These are phyloP conservation scores for barley (Hordeum vulgare) DNA, from an alignment of 176 grass and related monocot species.

Conservation along the genomic window MorexV3_pseudomolecules_assembly NC_058521.1:586263428-586263927, in stretches of 20 bases:
- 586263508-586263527: background rate
- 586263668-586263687: background rate
- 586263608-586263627: background rate
- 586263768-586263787: background rate
- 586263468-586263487: too few relatives aligned
- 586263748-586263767: background rate
- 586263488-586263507: too few relatives aligned
- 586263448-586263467: too few relatives aligned
- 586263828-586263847: background rate
- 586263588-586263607: conserved; percentile 12
- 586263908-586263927: background rate
- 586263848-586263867: too few relatives aligned
- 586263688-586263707: background rate
- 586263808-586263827: background rate
- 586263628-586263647: background rate
- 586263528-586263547: background rate
- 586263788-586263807: background rate
- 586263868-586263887: background rate
- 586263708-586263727: background rate
- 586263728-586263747: background rate
- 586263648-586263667: background rate
- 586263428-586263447: background rate
- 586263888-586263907: background rate
- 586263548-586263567: background rate
- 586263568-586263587: background rate